phyloP scores from a whole-genome alignment of 768 basidiomycete species.

The Basidioascus undulatus region DNA sequence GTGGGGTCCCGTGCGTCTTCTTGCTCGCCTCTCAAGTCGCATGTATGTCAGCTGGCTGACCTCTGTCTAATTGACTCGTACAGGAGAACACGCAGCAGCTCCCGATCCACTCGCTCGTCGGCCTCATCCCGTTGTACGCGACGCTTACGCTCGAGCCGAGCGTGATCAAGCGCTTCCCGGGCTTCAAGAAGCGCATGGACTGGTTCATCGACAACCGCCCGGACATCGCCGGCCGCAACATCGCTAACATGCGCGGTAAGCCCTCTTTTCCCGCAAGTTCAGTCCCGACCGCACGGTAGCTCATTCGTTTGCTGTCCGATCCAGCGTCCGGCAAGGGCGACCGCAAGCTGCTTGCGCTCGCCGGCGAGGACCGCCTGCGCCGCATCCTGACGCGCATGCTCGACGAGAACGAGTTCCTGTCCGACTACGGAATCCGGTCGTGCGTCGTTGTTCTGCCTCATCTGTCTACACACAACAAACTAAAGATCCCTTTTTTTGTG shows the following conservation, averaged over 20 bases:
- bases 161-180: conserved; percentile 71
- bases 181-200: conserved; percentile 95
- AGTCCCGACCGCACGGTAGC: no score
- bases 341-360: conserved; percentile 65
- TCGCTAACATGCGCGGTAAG: conserved; percentile 82
- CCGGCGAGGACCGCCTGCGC: conserved; percentile 69
- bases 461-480: no score
- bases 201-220: conserved; percentile 95
- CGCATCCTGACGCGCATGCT: conserved; percentile 87
- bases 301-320: conserved; percentile 19
- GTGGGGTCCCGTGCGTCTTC: conserved; percentile 31
- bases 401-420: conserved; percentile 88
- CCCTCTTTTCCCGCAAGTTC: no score
- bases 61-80: no score
- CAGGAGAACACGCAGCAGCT: conserved; percentile 54
- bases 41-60: no score
- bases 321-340: conserved; percentile 50
- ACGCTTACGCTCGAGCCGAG: conserved; percentile 80
- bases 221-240: conserved; percentile 64
- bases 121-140: conserved; percentile 89
- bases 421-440: conserved; percentile 89
- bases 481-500: neutral
- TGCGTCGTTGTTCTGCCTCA: conserved; percentile 22
- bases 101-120: conserved; percentile 80
- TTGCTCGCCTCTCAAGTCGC: no score